A percentile compares a stretch with the other conserved stretches of the same genome.
phyloP scores from a whole-genome alignment of 805 yeast genomes.

The Kazachstania kunashirensis region DNA sequence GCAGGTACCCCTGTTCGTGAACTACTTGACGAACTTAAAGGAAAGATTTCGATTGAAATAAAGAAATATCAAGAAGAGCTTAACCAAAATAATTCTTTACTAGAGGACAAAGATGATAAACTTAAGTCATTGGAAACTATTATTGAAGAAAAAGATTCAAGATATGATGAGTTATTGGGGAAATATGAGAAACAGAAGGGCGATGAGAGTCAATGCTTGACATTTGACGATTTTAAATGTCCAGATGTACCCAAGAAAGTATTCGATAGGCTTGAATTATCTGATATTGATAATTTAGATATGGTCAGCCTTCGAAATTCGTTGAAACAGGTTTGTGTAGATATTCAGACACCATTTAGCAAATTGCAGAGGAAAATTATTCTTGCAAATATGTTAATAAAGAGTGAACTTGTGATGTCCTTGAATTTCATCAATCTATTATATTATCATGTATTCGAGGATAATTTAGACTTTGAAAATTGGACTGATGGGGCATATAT shows the following conservation, averaged over 20 bases:
- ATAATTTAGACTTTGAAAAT: constrained; percentile 2
- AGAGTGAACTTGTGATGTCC: constrained; percentile 3
- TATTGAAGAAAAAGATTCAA: not conserved
- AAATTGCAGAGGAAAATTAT: constrained; percentile 23
- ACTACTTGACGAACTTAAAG: not conserved
- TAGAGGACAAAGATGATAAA: not conserved
- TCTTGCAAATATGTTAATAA: constrained; percentile 7
- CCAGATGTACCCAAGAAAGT: constrained; percentile 1
- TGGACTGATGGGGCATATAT: constrained; percentile 2
- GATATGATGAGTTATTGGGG: not conserved
- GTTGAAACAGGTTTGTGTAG: constrained; percentile 28
- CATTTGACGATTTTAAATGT: constrained; percentile 2
- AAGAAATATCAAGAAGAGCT: not conserved
- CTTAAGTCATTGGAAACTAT: too few species aligned
- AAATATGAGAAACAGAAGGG: not conserved
- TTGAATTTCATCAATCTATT: constrained; percentile 5
- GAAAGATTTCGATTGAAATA: not conserved
- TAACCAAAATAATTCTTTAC: not conserved
- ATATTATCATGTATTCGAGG: not conserved
- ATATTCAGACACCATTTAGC: constrained; percentile 27
- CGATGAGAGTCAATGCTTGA: constrained; percentile 2
- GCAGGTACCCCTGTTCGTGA: not conserved
- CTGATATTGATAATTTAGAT: constrained; percentile 24
- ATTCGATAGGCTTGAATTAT: constrained; percentile 7
- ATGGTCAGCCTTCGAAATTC: constrained; percentile 28